Base-by-base conservation (phyloP, 1,284 basidiomycete species). In the Exobasidium rhododendri region DNA sequence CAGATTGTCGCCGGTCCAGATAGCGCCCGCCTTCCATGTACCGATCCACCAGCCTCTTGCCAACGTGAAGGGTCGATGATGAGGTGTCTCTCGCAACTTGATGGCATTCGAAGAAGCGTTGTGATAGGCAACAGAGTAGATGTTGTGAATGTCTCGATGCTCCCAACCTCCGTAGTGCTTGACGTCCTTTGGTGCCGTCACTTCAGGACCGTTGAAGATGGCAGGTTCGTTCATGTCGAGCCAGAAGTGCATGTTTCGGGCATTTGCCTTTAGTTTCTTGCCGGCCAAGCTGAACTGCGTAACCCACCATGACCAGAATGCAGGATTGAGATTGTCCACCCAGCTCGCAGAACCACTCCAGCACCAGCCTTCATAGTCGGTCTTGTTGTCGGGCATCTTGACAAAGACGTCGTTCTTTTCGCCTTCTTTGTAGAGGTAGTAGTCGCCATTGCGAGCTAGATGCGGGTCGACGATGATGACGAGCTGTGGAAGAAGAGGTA, bases 1-100 rank as follows among this genome's bases (percentile, higher is more conserved):
- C 46, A 97, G 83, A 80, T 98, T 98, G 81, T 99, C 96, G 14
- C 96, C 96, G 1, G 94, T 98, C 94, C 96, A 99, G 84, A 96
- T 91, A 0, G 96, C 94, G 46, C 94, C 92, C 74, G 89, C 94
- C 45, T 92, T 88, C 80, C 98, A 96, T 24, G 92, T 92, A 4
- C 96, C 96, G 2, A 94, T 90, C 72, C 86, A 98, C 87, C 94
- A 98, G 2, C 92, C 85, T 62, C 96, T 90, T 0, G 93, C 93
- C 20, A 98, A 86, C 54, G 98, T 94, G 79, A 99, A 98, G 0
- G 94, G 94, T 30, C 77, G 49, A 30, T 74, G 72, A 30, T 64
- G 58, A 32, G 73, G 69, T 74, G 86, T 86, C 46, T 91, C 88
- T 24, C 96, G 89, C 20, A 85, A 85, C 49, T 85, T 84, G n/a